Evolutionary conservation across 345 rosid genomes (phyloP).

Genomic region (Melaleuca quinquenervia): DNA sequence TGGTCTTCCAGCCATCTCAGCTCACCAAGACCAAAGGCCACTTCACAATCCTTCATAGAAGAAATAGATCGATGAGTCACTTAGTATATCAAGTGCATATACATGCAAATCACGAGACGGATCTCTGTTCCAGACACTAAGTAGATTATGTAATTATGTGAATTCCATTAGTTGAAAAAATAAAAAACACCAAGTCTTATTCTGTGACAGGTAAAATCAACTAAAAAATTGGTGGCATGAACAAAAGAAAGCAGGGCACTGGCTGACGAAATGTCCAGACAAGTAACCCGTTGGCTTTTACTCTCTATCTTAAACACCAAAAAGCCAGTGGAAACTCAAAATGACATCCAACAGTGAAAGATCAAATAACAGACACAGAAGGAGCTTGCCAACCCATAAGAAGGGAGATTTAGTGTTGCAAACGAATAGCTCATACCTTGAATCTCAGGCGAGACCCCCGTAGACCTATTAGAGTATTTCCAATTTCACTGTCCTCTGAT

Average conservation of each 20-base stretch:
- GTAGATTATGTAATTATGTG: background rate
- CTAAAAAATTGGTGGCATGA: background rate
- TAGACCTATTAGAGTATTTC: slow-evolving; percentile 35
- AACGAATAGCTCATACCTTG: slow-evolving; percentile 34
- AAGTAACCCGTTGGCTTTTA: background rate
- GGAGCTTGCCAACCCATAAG: background rate
- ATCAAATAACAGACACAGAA: background rate
- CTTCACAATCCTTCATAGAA: slow-evolving; percentile 34
- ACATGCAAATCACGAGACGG: background rate
- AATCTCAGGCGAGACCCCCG: slow-evolving; percentile 42
- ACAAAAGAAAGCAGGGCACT: background rate
- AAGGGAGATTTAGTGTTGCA: background rate
- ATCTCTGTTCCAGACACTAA: background rate
- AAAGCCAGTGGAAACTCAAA: background rate
- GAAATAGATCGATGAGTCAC: background rate
- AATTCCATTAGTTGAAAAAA: background rate
- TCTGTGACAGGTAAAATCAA: background rate
- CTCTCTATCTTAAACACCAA: background rate
- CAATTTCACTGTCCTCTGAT: slow-evolving; percentile 24
- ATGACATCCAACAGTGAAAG: background rate
- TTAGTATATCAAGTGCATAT: background rate
- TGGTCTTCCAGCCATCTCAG: slow-evolving; percentile 39
- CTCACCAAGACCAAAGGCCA: slow-evolving; percentile 16
- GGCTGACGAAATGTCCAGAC: background rate
- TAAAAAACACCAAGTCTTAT: background rate